Evolutionary conservation across 2,329 filamentous ascomycete genomes (phyloP).

Genomic region (Aspergillus aculeatus): DNA sequence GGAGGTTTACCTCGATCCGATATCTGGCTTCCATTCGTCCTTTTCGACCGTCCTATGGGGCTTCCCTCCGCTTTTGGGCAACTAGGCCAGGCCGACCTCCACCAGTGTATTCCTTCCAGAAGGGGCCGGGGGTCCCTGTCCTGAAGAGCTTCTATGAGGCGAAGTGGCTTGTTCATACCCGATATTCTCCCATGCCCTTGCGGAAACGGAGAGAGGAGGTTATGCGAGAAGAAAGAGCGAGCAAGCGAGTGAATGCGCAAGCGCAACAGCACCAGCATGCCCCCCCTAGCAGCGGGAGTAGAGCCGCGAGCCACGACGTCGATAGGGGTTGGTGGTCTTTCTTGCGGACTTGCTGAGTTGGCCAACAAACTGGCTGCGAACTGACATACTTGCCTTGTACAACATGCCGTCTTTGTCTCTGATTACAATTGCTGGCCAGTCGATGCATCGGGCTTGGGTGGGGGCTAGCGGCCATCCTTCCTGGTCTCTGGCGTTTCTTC

Average conservation of each 20-base stretch:
- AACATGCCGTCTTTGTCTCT: constrained; percentile 18
- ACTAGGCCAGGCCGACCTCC: constrained; percentile 18
- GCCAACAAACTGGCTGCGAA: constrained; percentile 17
- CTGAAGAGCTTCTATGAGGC: constrained; percentile 21
- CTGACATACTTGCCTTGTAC: constrained; percentile 22
- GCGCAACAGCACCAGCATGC: neutral
- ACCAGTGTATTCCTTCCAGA: constrained; percentile 19
- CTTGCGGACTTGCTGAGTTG: constrained; percentile 22
- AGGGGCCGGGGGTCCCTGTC: constrained; percentile 7
- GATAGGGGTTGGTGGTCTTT: constrained; percentile 13
- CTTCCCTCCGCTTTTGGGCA: constrained; percentile 33
- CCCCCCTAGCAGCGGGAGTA: neutral
- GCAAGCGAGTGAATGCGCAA: neutral
- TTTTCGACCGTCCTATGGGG: constrained; percentile 19
- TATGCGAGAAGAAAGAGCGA: neutral
- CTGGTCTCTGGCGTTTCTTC: constrained; percentile 37
- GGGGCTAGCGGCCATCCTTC: constrained; percentile 23
- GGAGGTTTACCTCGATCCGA: constrained; percentile 13
- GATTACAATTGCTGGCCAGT: constrained; percentile 20
- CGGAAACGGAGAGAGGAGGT: constrained; percentile 10
- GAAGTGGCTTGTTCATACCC: constrained; percentile 23
- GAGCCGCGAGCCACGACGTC: constrained; percentile 9
- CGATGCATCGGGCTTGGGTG: constrained; percentile 23
- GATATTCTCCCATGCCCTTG: constrained; percentile 14
- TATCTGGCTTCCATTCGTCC: constrained; percentile 25